phyloP scores from a whole-genome alignment of 2,329 filamentous ascomycete genomes.

The Fusarium musae region DNA sequence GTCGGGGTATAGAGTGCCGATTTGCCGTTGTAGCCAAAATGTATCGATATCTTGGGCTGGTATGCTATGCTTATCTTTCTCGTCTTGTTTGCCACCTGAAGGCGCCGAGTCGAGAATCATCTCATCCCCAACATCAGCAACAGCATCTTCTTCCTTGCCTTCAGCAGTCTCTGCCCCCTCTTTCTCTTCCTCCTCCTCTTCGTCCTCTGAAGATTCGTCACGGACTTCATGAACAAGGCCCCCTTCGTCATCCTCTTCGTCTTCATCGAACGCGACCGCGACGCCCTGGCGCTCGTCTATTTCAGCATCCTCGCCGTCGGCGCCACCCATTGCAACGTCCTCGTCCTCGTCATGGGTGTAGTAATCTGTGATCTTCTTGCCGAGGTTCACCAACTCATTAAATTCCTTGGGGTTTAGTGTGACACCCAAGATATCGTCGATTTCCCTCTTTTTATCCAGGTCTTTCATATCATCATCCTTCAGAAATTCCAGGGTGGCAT shows the following conservation, averaged over 20 bases:
- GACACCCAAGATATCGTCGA: slow-evolving; percentile 91
- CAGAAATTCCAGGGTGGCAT: slow-evolving; percentile 88
- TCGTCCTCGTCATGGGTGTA: slow-evolving; percentile 96
- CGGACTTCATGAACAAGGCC: slow-evolving; percentile 85
- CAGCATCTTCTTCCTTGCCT: slow-evolving; percentile 61
- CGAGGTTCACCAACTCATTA: slow-evolving; percentile 94
- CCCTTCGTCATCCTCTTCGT: slow-evolving; percentile 85
- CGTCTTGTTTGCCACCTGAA: slow-evolving; percentile 57
- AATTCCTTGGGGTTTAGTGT: slow-evolving; percentile 89
- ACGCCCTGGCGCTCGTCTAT: slow-evolving; percentile 96
- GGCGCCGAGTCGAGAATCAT: slow-evolving; percentile 82
- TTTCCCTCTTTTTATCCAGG: slow-evolving; percentile 97
- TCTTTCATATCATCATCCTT: slow-evolving; percentile 98
- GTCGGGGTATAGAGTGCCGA: slow-evolving; percentile 88
- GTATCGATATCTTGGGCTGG: slow-evolving; percentile 92
- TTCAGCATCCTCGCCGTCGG: slow-evolving; percentile 74
- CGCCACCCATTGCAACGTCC: slow-evolving; percentile 77
- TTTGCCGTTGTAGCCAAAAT: slow-evolving; percentile 95
- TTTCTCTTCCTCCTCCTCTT: slow-evolving; percentile 66
- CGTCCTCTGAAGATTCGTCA: slow-evolving; percentile 86
- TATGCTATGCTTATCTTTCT: slow-evolving; percentile 71
- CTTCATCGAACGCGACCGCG: slow-evolving; percentile 95
- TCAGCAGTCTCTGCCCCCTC: slow-evolving; percentile 67
- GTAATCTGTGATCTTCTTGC: slow-evolving; percentile 99
- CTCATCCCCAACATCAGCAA: slow-evolving; percentile 76